Conservation (phyloP, 1,284 basidiomycete species). For the Cryptococcus sp. region DNA sequence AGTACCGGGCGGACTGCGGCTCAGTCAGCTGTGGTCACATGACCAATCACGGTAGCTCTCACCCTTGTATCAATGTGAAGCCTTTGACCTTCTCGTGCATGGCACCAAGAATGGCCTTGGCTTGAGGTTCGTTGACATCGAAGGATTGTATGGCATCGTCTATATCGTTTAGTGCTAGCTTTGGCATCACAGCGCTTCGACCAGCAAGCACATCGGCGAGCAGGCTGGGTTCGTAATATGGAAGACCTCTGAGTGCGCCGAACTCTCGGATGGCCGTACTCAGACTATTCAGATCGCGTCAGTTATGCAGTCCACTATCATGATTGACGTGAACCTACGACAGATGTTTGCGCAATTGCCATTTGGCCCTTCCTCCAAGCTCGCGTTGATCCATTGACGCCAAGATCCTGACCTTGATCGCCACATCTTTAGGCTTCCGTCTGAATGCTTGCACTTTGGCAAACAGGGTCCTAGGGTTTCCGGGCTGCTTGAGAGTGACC, state of each 20-base stretch:
- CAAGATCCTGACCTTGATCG: slow-evolving; percentile 56
- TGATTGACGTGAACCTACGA: slow-evolving; percentile 60
- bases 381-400: slow-evolving; percentile 50
- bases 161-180: slow-evolving; percentile 62
- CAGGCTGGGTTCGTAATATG: slow-evolving; percentile 70
- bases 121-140: slow-evolving; percentile 91
- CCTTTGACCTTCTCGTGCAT: slow-evolving; percentile 64
- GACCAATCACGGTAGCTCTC: slow-evolving; percentile 28
- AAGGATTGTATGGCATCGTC: slow-evolving; percentile 69
- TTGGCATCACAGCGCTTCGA: slow-evolving; percentile 59
- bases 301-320: background rate
- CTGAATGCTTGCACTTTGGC: slow-evolving; percentile 78
- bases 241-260: slow-evolving; percentile 77
- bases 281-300: slow-evolving; percentile 59
- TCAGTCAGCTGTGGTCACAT: background rate
- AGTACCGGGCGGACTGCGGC: slow-evolving; percentile 85
- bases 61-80: slow-evolving; percentile 96
- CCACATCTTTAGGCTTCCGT: slow-evolving; percentile 56
- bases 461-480: slow-evolving; percentile 55
- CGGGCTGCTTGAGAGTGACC: slow-evolving; percentile 66
- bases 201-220: slow-evolving; percentile 70
- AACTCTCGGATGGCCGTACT: slow-evolving; percentile 92
- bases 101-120: slow-evolving; percentile 79
- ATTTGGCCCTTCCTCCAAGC: slow-evolving; percentile 59
- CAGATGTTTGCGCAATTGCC: slow-evolving; percentile 78